Conservation (phyloP, 2,329 filamentous ascomycete genomes). For the Phialocephala subalpina region DNA sequence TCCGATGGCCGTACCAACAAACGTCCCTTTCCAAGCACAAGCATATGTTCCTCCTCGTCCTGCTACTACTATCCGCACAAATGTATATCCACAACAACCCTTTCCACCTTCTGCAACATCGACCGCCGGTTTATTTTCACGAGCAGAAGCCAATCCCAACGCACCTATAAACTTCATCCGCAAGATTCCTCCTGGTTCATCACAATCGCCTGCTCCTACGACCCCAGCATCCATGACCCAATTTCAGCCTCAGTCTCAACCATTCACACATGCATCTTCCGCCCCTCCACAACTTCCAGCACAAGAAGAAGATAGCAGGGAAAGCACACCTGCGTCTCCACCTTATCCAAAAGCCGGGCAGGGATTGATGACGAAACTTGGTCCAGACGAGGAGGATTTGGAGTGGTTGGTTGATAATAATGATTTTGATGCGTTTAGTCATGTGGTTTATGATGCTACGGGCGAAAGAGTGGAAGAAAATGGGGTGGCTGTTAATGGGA, state of each 20-base stretch:
- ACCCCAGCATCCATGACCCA: slow-evolving; percentile 62
- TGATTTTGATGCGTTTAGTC: slow-evolving; percentile 45
- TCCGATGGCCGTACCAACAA: slow-evolving; percentile 14
- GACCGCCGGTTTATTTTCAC: slow-evolving; percentile 44
- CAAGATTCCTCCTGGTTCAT: slow-evolving; percentile 42
- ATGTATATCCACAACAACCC: slow-evolving; percentile 37
- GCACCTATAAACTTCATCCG: slow-evolving; percentile 50
- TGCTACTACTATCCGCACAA: slow-evolving; percentile 23
- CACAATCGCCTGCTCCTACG: slow-evolving; percentile 58
- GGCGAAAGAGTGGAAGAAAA: slow-evolving; percentile 39
- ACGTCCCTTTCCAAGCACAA: slow-evolving; percentile 27
- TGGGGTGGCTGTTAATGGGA: slow-evolving; percentile 29
- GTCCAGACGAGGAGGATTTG: slow-evolving; percentile 64
- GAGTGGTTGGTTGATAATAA: slow-evolving; percentile 67
- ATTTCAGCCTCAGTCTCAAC: slow-evolving; percentile 10
- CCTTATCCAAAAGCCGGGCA: slow-evolving; percentile 70
- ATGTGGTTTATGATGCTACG: slow-evolving; percentile 41
- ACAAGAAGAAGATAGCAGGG: slow-evolving; percentile 47
- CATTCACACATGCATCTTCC: slow-evolving; percentile 34
- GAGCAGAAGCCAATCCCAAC: slow-evolving; percentile 47
- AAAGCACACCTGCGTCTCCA: slow-evolving; percentile 63
- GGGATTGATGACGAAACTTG: slow-evolving; percentile 60
- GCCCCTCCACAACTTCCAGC: slow-evolving; percentile 35
- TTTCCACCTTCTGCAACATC: slow-evolving; percentile 44
- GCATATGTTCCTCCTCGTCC: slow-evolving; percentile 23